Conservation (phyloP, 75 land plant species). For the Larix kaempferi region DNA sequence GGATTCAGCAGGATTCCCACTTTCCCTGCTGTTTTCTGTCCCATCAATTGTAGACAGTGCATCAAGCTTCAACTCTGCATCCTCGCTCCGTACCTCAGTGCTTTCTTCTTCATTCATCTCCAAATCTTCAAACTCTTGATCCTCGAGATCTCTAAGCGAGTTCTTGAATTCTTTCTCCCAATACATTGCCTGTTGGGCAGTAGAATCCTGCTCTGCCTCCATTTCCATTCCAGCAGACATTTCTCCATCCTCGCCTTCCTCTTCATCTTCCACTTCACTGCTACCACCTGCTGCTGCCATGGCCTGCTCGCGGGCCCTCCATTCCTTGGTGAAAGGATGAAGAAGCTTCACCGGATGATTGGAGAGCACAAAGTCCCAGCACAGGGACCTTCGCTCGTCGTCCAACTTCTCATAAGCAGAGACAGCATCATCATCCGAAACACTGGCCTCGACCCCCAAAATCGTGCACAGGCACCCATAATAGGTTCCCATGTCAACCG, state of each 20-base stretch:
- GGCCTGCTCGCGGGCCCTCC: conserved; percentile 67
- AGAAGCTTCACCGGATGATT: conserved; percentile 68
- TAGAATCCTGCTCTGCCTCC: not conserved
- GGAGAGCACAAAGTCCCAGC: conserved; percentile 64
- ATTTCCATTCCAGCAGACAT: not conserved
- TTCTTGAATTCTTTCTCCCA: conserved; percentile 64
- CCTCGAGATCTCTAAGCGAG: conserved; percentile 39
- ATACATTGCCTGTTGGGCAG: conserved; percentile 22
- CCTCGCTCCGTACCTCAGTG: conserved; percentile 1
- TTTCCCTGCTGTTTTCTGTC: conserved; percentile 25
- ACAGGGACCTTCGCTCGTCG: conserved; percentile 60
- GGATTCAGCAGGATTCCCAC: conserved; percentile 17
- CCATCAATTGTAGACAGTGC: conserved; percentile 13
- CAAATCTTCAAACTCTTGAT: conserved; percentile 39
- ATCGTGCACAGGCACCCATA: conserved; percentile 70
- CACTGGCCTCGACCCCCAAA: conserved; percentile 59
- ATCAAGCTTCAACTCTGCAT: conserved; percentile 21
- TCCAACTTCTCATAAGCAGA: conserved; percentile 60
- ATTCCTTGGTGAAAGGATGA: conserved; percentile 70
- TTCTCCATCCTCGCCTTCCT: conserved; percentile 10
- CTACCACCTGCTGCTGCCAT: conserved; percentile 52
- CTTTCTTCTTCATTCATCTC: conserved; percentile 11
- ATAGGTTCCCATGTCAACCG: conserved; percentile 51
- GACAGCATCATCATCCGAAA: conserved; percentile 65
- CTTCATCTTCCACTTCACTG: conserved; percentile 20